Base-by-base conservation (phyloP, 139 green algal genomes). In the Asterochloris sp. region DNA sequence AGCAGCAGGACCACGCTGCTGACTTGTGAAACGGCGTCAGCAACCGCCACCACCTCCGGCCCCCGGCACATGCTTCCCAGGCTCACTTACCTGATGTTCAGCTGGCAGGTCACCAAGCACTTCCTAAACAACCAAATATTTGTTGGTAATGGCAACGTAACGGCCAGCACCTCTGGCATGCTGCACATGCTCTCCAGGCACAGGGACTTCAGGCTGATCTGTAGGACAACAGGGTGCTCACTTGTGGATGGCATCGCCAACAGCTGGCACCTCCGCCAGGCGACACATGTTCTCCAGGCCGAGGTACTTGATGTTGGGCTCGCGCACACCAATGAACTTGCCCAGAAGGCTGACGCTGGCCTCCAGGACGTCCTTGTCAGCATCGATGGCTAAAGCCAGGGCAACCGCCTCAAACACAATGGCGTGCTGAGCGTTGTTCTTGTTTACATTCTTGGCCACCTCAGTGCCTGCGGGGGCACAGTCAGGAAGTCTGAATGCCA, bases 351-450 rank as follows among this genome's bases (percentile, higher is more conserved):
- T 83, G 38, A 91, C 84, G 13, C 89, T 89, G 28, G 75, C 71
- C 29, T 83, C 60, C 62, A 89, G 74, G 68, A 91, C 85, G 28
- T 95, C 93, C 0, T 78, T 63, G 69, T 96, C 90, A 11, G 47
- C 71, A 15, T 95, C 94, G 77, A 97, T 74, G 61, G 84, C 87
- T 73, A 97, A 84, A 24, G 89, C 91, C 61, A 99, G 92, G 4
- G 90, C 85, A n/a, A 98, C 90, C 38, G 95, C 96, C 92, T 99
- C 97, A 87, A 99, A 98, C 69, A 99, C 93, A 81, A 99, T 95
- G 67, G 92, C 95, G 86, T 99, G 92, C 82, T 96, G 85, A 54
- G 97, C 97, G 83, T 99, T 99, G 88, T 94, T 96, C 89, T 99
- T 99, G 93, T 99, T 99, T 69, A 95, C 83, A 85, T 95, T 97